Percentiles rank a stretch among this genome's conserved stretches.
These are phyloP conservation scores for Pleurotus citrinopileatus DNA, from an alignment of 768 basidiomycete species.

Conservation along the genomic window DNA sequence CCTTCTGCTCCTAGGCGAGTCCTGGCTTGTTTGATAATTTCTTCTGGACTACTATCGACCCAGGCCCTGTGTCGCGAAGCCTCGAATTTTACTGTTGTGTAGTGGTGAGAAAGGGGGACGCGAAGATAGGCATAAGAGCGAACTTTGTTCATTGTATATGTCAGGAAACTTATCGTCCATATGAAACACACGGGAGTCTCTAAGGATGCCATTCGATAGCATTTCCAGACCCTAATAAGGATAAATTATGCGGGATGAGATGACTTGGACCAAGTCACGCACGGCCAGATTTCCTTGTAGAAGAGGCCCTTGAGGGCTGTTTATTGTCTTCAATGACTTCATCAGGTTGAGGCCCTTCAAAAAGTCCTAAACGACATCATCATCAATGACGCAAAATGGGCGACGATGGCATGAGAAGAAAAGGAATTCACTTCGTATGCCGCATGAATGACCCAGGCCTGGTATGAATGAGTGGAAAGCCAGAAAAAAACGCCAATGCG, in stretches of 20 bases:
- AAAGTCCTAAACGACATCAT: slow-evolving; percentile 26
- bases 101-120: not conserved
- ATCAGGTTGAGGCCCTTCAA: slow-evolving; percentile 23
- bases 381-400: not conserved
- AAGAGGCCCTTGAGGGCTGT: not conserved
- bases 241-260: too few species aligned
- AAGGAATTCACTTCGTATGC: slow-evolving; percentile 26
- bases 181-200: slow-evolving; percentile 21
- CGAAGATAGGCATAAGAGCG: not conserved
- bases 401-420: not conserved
- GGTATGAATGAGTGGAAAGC: too few species aligned
- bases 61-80: not conserved
- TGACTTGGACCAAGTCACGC: not conserved
- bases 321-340: slow-evolving; percentile 16
- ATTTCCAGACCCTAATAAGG: slow-evolving; percentile 23
- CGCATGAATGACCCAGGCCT: slow-evolving; percentile 30
- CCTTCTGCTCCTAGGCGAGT: not conserved
- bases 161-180: not conserved
- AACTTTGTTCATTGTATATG: not conserved
- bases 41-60: not conserved
- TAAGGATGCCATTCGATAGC: slow-evolving; percentile 35
- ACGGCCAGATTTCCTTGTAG: not conserved
- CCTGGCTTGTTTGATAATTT: not conserved
- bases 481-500: too few species aligned
- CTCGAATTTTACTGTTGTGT: not conserved